A percentile compares a stretch with the other conserved stretches of the same genome.
phyloP scores from a whole-genome alignment of 2,329 filamentous ascomycete genomes.

The Thelonectria discophora region DNA sequence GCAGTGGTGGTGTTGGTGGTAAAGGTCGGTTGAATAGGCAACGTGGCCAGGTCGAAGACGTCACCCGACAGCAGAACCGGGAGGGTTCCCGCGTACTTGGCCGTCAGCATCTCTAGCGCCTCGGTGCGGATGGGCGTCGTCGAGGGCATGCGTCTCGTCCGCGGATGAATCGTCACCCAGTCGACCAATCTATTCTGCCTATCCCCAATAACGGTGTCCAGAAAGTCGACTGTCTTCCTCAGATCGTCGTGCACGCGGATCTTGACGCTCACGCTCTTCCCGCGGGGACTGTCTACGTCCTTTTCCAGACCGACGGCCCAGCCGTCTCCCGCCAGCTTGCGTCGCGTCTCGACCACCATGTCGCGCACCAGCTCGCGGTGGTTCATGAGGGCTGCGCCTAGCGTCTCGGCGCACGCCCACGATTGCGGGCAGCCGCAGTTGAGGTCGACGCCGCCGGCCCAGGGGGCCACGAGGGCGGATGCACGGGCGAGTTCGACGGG shows the following conservation, averaged over 20 bases:
- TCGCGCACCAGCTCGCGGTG: constrained; percentile 70
- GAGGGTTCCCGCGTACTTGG: constrained; percentile 61
- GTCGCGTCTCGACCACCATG: constrained; percentile 68
- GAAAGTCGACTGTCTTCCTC: constrained; percentile 68
- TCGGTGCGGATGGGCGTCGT: constrained; percentile 69
- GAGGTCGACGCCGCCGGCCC: constrained; percentile 71
- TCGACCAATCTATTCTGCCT: constrained; percentile 63
- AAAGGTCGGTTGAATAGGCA: constrained; percentile 53
- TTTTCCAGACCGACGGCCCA: constrained; percentile 58
- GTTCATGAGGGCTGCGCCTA: constrained; percentile 76
- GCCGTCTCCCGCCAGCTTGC: constrained; percentile 59
- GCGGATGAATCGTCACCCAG: constrained; percentile 75
- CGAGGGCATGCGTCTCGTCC: constrained; percentile 69
- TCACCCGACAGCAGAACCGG: constrained; percentile 76
- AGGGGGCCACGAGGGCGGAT: constrained; percentile 68
- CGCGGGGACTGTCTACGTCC: constrained; percentile 54
- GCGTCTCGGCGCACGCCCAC: constrained; percentile 74
- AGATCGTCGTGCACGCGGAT: constrained; percentile 74
- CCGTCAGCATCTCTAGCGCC: constrained; percentile 65
- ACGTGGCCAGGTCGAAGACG: constrained; percentile 65
- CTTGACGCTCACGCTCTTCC: constrained; percentile 73
- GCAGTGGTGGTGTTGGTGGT: constrained; percentile 38
- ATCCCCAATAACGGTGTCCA: constrained; percentile 68
- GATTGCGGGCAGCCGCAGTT: constrained; percentile 79
- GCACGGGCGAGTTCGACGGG: constrained; percentile 70